Percentiles rank a stretch among this genome's conserved stretches.
Evolutionary conservation across 2,329 filamentous ascomycete genomes (phyloP).

Genomic region (Neurospora sp.): DNA sequence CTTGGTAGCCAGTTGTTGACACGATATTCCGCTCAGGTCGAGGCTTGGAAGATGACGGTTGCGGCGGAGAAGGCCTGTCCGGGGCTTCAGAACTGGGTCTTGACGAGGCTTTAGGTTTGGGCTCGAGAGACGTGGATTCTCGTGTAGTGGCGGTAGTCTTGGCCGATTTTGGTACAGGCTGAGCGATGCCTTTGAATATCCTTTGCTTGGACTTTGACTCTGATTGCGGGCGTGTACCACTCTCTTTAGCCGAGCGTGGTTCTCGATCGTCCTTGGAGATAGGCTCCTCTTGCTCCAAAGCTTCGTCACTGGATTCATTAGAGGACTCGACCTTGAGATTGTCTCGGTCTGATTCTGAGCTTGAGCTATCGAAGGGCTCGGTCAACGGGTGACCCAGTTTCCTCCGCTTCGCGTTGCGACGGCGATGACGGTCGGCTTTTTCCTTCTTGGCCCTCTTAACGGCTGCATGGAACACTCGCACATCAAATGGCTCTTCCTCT

Average conservation of each 20-base stretch:
- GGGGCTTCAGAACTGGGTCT: neutral
- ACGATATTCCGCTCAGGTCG: neutral
- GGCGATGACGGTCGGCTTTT: slow-evolving; percentile 29
- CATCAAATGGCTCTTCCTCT: slow-evolving; percentile 26
- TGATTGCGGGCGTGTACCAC: neutral
- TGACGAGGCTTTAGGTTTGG: neutral
- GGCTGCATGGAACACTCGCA: slow-evolving; percentile 29
- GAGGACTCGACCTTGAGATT: neutral
- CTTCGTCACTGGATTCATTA: neutral
- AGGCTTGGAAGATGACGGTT: neutral
- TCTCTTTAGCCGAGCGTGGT: neutral
- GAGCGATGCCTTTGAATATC: slow-evolving; percentile 8
- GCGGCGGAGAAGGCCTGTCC: neutral
- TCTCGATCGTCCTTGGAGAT: neutral
- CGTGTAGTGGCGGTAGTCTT: neutral
- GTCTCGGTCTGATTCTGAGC: neutral
- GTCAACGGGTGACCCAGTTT: slow-evolving; percentile 26
- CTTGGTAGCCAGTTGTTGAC: slow-evolving; percentile 18
- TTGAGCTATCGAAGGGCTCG: slow-evolving; percentile 5
- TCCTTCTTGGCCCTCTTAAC: slow-evolving; percentile 15
- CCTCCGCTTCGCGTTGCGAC: slow-evolving; percentile 34
- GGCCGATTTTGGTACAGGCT: neutral
- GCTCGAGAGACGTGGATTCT: slow-evolving; percentile 1
- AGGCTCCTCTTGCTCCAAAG: slow-evolving; percentile 1
- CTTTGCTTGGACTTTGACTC: slow-evolving; percentile 8